A percentile compares a stretch with the other conserved stretches of the same genome.
Evolutionary conservation across 257 asterid species (phyloP).

Genomic region (Przewalskia tangutica): DNA sequence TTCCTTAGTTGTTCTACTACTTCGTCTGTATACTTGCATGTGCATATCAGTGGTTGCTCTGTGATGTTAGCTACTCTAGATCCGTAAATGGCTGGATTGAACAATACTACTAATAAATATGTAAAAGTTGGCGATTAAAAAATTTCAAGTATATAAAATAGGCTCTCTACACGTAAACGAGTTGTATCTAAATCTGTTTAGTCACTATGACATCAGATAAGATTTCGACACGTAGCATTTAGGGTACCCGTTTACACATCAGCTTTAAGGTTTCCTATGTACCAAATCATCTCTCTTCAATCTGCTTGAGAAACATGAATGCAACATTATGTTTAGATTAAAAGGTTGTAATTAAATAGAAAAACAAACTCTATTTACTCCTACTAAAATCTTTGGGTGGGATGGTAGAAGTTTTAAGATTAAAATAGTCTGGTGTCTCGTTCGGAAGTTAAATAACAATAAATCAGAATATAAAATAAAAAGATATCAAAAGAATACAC

Average conservation of each 20-base stretch:
- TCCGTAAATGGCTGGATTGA: too few species aligned
- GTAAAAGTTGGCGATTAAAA: too few species aligned
- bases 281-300: background rate
- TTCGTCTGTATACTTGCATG: too few species aligned
- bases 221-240: slow-evolving; percentile 28
- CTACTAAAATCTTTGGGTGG: background rate
- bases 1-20: too few species aligned
- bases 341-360: background rate
- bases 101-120: too few species aligned
- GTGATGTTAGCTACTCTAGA: too few species aligned
- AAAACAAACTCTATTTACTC: background rate
- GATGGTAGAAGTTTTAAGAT: background rate
- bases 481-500: background rate
- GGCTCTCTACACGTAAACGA: background rate
- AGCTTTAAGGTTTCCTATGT: slow-evolving; percentile 27
- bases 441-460: background rate
- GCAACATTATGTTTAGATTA: background rate
- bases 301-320: background rate
- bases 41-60: too few species aligned
- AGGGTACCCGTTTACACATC: slow-evolving; percentile 19
- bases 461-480: background rate
- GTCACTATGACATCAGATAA: slow-evolving; percentile 14
- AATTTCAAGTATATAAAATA: background rate
- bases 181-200: slow-evolving; percentile 9
- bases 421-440: background rate